Percentiles rank a stretch among this genome's conserved stretches.
Conservation (phyloP, 164 flowering plant species). For the Paratinospora sagittata region DNA sequence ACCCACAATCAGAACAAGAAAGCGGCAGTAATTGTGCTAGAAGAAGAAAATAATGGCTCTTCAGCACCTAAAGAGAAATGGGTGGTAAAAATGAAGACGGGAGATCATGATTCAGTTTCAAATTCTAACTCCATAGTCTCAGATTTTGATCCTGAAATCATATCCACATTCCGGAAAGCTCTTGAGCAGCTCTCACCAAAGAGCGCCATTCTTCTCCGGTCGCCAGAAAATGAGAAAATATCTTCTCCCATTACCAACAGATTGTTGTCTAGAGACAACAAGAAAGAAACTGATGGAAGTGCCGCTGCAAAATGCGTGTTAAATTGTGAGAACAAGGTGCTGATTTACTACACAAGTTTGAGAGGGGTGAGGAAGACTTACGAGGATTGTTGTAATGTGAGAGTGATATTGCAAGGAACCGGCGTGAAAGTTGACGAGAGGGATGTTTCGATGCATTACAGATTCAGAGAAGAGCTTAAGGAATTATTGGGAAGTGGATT, state of each 20-base stretch:
- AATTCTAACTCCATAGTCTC: conserved; percentile 13
- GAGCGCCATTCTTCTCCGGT: conserved; percentile 26
- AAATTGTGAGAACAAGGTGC: conserved; percentile 42
- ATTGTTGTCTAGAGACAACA: not conserved
- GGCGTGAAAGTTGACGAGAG: conserved; percentile 72
- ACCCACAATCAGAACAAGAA: conserved; percentile 18
- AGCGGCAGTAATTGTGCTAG: not conserved
- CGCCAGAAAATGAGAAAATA: conserved; percentile 7
- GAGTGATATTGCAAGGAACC: conserved; percentile 54
- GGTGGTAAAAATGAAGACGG: conserved; percentile 24
- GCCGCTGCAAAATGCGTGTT: conserved; percentile 15
- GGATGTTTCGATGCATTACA: conserved; percentile 86
- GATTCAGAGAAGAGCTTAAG: conserved; percentile 68
- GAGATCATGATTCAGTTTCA: conserved; percentile 9
- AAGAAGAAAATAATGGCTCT: conserved; percentile 8
- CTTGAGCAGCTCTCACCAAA: conserved; percentile 41
- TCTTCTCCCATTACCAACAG: conserved; percentile 1
- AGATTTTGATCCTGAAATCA: conserved; percentile 59
- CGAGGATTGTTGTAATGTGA: conserved; percentile 72
- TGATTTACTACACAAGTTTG: conserved; percentile 77
- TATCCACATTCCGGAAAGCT: conserved; percentile 51
- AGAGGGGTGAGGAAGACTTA: conserved; percentile 89
- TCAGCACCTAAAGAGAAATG: conserved; percentile 26
- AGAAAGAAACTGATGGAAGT: conserved; percentile 1
- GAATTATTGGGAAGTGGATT: conserved; percentile 46